Evolutionary conservation across 2,329 filamentous ascomycete species (phyloP), one percentile per base, ranked within the genome.

Genomic region (Apiospora sp.): DNA sequence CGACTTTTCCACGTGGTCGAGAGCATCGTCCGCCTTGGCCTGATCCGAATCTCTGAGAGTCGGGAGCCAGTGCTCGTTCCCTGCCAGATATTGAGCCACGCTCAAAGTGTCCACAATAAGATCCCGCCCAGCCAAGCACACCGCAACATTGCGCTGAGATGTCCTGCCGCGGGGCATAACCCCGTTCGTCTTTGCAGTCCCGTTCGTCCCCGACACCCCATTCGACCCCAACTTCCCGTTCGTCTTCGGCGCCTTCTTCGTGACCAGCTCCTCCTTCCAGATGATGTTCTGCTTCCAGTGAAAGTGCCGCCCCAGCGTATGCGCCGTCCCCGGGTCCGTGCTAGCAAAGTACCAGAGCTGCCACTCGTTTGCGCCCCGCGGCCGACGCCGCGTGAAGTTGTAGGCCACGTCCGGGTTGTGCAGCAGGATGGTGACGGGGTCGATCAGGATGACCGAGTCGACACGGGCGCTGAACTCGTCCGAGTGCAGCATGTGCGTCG

Each of bases 241-340:
- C 27, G 71, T 73, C 0, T 67, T 73, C 13, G 72, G 54, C 6
- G 27, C 16, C 10, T 46, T 27, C 64, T 43, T 43, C 27, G n/a
- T 46, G 71, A 86, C 74, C 67, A 93, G 80, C 74, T 93, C 90
- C 68, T 93, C 90, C 75, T 89, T 90, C 92, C 92, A 94, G 10
- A 93, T 82, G 51, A 92, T 89, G 75, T 92, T 93, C 75, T 93
- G 87, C 37, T 86, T 86, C 92, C 92, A 94, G 81, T 93, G 93
- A 82, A 94, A 93, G 76, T 91, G 87, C 3, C 92, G 84, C 0
- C 87, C 88, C 0, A 94, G 83, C 13, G 89, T 90, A 72, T 92
- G 87, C 13, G 92, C 88, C 2, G 93, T 90, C 2, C 90, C 90
- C 41, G 90, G 89, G 75, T 94, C 92, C 71, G 87, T 91, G 64